These are phyloP conservation scores for Rhodamnia argentea DNA, from an alignment of 345 rosid species.

Conservation along the genomic window DNA sequence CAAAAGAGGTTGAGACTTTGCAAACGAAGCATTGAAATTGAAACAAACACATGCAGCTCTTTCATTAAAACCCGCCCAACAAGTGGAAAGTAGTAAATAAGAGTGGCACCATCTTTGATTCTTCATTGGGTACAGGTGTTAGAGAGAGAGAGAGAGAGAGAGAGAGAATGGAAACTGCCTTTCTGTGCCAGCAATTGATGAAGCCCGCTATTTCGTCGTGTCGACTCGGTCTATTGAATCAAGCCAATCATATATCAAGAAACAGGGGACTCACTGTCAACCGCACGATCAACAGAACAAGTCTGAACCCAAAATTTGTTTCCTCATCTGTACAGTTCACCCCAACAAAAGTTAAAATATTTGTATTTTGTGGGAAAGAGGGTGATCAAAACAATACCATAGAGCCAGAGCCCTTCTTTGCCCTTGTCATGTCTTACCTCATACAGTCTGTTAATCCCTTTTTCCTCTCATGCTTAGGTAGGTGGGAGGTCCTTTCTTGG, in stretches of 20 bases:
- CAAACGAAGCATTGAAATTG: background rate
- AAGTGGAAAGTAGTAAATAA: background rate
- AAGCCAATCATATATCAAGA: background rate
- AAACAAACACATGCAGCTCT: background rate
- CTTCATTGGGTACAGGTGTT: fast-evolving
- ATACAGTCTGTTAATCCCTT: background rate
- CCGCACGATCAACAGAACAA: background rate
- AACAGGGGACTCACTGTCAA: background rate
- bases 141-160: background rate
- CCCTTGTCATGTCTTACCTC: background rate
- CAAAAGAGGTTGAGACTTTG: background rate
- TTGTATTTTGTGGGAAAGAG: background rate
- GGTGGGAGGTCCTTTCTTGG: background rate
- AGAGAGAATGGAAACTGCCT: background rate
- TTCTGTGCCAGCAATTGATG: background rate
- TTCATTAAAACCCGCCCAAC: background rate
- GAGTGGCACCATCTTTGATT: background rate
- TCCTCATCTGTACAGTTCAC: background rate
- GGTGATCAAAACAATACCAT: background rate
- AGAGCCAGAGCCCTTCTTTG: background rate
- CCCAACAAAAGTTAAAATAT: too few relatives aligned
- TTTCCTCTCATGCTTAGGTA: background rate
- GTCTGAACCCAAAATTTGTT: background rate
- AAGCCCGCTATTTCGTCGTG: background rate
- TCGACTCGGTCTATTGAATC: background rate